Evolutionary conservation across 2,329 filamentous ascomycete genomes (phyloP), one percentile per base, ranked within the genome.

Genomic region (Apiospora koreana): DNA sequence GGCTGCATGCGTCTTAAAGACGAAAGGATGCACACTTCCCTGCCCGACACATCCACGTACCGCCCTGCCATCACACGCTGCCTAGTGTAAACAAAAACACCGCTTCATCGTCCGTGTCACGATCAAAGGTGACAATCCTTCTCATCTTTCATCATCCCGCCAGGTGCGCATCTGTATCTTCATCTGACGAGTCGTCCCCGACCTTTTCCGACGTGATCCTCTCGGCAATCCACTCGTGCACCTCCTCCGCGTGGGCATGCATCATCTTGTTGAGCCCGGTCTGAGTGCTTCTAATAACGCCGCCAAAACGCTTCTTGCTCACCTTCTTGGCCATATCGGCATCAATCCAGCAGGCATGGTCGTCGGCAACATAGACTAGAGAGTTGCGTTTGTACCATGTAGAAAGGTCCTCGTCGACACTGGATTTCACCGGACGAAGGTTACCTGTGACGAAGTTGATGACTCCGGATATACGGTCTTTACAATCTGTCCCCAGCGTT

Each of bases 351-450:
- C 93, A 92, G 16, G 88, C 88, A 79, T 98, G 95, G 71, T 91
- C 86, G 35, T 86, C 83, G 1, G 92, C 89, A 23, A 98, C 92
- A 76, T 92, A 97, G 65, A 98, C 91, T 3, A 89, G 87, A 0
- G 94, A 96, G 80, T 94, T 91, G 74, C 90, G 86, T 77, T 92
- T 92, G 81, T 97, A 98, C 95, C 95, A 98, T 31, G 86, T 85
- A 1, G 90, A 92, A 0, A 95, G 85, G 71, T 87, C 85, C n/a
- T 88, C 86, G 71, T 97, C 92, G 38, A 90, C 88, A 73, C 96
- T 94, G 43, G 93, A 93, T 77, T 91, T 92, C 75, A 97, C 89
- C 1, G 94, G 91, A 16, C 93, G 90, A 23, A 98, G 86, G 41
- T 89, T 89, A 69, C 93, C 92, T 31, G 91, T 90, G 23, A 97